These are phyloP conservation scores for Taiozyma sp. DNA, from an alignment of 1,139 yeast genomes.

Conservation along the genomic window DNA sequence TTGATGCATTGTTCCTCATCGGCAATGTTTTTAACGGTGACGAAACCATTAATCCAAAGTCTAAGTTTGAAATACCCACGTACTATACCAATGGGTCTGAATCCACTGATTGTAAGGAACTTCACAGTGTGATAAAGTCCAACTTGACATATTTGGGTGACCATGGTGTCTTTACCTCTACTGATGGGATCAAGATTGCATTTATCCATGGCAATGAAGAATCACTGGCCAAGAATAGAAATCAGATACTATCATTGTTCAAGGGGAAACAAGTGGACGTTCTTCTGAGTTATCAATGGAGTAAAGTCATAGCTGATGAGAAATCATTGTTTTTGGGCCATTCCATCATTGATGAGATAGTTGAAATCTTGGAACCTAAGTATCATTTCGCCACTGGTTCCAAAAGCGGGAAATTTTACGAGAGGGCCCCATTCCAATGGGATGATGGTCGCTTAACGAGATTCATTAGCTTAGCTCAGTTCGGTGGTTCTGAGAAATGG, in stretches of 20 bases:
- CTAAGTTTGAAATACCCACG: constrained; percentile 29
- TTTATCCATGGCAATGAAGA: constrained; percentile 33
- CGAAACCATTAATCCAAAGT: neutral
- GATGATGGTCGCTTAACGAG: constrained; percentile 37
- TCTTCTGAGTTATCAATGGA: constrained; percentile 58
- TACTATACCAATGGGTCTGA: constrained; percentile 26
- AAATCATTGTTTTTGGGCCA: constrained; percentile 27
- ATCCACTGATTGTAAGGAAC: neutral
- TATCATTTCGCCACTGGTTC: constrained; percentile 61
- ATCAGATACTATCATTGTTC: constrained; percentile 19
- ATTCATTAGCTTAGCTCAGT: constrained; percentile 58
- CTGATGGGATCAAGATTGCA: constrained; percentile 43
- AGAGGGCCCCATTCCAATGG: constrained; percentile 58
- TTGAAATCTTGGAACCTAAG: constrained; percentile 43
- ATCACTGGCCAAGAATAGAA: constrained; percentile 16
- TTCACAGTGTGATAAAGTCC: neutral
- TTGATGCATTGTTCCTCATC: constrained; percentile 47
- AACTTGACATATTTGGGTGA: constrained; percentile 28
- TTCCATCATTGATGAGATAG: constrained; percentile 39
- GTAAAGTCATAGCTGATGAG: constrained; percentile 41
- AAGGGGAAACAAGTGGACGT: constrained; percentile 38
- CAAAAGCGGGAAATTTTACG: constrained; percentile 44
- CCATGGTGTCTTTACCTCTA: constrained; percentile 35
- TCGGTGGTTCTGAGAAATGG: constrained; percentile 57
- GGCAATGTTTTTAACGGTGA: constrained; percentile 27